Percentiles rank a stretch among this genome's conserved stretches.
These are phyloP conservation scores for Ordospora colligata DNA, from an alignment of 371 early-diverging fungal species.

Conservation along the genomic window DNA sequence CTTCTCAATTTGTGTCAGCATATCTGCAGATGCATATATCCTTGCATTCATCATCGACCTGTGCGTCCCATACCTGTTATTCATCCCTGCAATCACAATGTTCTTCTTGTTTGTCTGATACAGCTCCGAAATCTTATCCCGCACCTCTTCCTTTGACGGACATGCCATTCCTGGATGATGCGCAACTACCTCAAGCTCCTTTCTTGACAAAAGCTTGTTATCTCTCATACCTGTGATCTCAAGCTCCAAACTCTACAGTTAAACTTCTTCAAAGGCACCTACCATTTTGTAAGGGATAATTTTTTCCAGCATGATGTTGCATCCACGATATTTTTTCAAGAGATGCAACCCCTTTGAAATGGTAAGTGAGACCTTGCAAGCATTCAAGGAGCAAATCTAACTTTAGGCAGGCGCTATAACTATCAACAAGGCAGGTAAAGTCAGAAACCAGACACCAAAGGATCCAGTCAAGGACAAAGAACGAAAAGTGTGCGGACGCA, in stretches of 20 bases:
- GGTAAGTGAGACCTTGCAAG: background rate
- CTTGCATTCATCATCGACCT: conserved; percentile 43
- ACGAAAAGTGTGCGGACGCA: conserved; percentile 75
- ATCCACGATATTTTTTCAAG: background rate
- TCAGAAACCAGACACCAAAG: conserved; percentile 96
- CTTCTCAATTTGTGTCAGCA: conserved; percentile 46
- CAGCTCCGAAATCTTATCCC: conserved; percentile 36
- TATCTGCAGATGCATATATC: conserved; percentile 45
- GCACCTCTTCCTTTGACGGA: conserved; percentile 52
- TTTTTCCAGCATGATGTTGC: background rate
- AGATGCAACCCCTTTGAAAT: background rate
- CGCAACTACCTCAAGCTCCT: conserved; percentile 53
- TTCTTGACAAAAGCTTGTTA: conserved; percentile 52
- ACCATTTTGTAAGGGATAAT: conserved; percentile 14
- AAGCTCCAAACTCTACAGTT: conserved; percentile 14
- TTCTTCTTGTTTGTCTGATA: conserved; percentile 39
- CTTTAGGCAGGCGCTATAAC: conserved; percentile 23
- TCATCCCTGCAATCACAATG: conserved; percentile 44
- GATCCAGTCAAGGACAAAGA: conserved; percentile 92
- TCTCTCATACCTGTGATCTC: conserved; percentile 1
- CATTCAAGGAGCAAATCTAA: background rate
- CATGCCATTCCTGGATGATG: conserved; percentile 46
- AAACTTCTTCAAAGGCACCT: background rate
- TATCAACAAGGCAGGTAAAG: conserved; percentile 81
- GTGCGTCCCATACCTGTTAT: conserved; percentile 55